Conservation (phyloP, 2,329 filamentous ascomycete species). For the Penicillium sp. region DNA sequence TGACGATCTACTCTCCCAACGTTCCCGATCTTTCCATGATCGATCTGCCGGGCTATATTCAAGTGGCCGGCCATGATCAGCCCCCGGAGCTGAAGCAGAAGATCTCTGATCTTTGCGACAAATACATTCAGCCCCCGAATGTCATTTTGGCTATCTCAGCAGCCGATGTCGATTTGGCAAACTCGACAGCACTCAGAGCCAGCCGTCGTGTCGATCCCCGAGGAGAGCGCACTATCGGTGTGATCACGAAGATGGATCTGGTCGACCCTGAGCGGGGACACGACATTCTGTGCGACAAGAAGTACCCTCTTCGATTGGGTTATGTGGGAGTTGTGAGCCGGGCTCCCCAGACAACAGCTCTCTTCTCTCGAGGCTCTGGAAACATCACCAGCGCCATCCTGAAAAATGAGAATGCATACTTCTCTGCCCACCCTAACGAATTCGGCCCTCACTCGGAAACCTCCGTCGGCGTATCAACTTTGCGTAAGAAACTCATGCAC, state of each 20-base stretch:
- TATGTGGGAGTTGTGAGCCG: slow-evolving; percentile 95
- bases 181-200: slow-evolving; percentile 87
- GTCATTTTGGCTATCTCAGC: slow-evolving; percentile 96
- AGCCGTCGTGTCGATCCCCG: slow-evolving; percentile 89
- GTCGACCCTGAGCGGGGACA: slow-evolving; percentile 79
- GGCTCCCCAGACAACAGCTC: slow-evolving; percentile 62
- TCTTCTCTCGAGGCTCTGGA: slow-evolving; percentile 79
- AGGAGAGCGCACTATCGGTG: slow-evolving; percentile 93
- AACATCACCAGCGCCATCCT: slow-evolving; percentile 79
- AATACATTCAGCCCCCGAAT: slow-evolving; percentile 95
- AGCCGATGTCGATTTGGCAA: slow-evolving; percentile 93
- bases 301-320: slow-evolving; percentile 90
- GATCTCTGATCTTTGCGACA: slow-evolving; percentile 93
- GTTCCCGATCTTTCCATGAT: slow-evolving; percentile 95
- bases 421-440: slow-evolving; percentile 75
- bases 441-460: slow-evolving; percentile 73
- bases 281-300: slow-evolving; percentile 77
- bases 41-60: slow-evolving; percentile 95
- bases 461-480: slow-evolving; percentile 75
- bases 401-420: slow-evolving; percentile 85
- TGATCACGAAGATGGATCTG: slow-evolving; percentile 99
- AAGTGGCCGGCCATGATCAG: slow-evolving; percentile 88
- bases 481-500: slow-evolving; percentile 95
- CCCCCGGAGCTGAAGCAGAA: slow-evolving; percentile 90
- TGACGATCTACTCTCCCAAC: slow-evolving; percentile 91